These are phyloP conservation scores for Ilyonectria destructans DNA, from an alignment of 2,329 filamentous ascomycete species.

Conservation along the genomic window DNA sequence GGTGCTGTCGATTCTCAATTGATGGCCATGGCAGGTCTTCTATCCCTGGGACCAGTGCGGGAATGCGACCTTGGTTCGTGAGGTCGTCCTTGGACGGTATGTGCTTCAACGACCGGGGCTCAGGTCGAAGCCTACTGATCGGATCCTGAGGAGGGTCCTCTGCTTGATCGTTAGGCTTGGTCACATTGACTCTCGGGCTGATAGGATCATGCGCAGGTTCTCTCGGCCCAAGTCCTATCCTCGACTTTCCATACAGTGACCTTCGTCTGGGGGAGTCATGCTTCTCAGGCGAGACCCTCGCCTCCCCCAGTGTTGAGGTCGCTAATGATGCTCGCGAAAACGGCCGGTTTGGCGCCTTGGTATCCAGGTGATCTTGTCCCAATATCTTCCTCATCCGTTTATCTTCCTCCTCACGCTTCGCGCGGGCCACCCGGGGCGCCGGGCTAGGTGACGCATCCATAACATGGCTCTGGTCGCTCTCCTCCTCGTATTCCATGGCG, in stretches of 20 bases:
- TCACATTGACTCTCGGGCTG: constrained; percentile 26
- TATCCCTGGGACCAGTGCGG: constrained; percentile 58
- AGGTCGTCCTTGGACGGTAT: constrained; percentile 46
- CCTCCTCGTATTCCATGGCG: constrained; percentile 49
- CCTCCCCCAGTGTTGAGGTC: constrained; percentile 39
- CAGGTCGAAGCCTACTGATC: constrained; percentile 22
- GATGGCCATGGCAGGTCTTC: constrained; percentile 57
- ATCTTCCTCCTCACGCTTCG: constrained; percentile 53
- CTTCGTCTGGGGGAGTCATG: constrained; percentile 42
- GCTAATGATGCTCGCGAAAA: constrained; percentile 46
- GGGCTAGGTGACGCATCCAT: constrained; percentile 68
- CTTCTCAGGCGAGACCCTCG: constrained; percentile 39
- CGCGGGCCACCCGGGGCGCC: constrained; percentile 64
- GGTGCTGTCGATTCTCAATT: constrained; percentile 46
- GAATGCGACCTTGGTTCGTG: constrained; percentile 52
- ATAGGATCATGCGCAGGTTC: constrained; percentile 33
- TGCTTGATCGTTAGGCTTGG: constrained; percentile 20
- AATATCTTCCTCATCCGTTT: constrained; percentile 49
- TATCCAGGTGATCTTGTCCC: constrained; percentile 52
- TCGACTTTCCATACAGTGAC: constrained; percentile 46
- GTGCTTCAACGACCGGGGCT: constrained; percentile 37
- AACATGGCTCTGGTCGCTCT: constrained; percentile 46
- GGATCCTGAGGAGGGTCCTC: constrained; percentile 30
- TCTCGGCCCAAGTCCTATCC: constrained; percentile 39
- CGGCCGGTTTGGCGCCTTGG: constrained; percentile 45